Percentiles rank a stretch among this genome's conserved stretches.
Conservation (phyloP, 306 rosid species). For the Mimosa bimucronata region DNA sequence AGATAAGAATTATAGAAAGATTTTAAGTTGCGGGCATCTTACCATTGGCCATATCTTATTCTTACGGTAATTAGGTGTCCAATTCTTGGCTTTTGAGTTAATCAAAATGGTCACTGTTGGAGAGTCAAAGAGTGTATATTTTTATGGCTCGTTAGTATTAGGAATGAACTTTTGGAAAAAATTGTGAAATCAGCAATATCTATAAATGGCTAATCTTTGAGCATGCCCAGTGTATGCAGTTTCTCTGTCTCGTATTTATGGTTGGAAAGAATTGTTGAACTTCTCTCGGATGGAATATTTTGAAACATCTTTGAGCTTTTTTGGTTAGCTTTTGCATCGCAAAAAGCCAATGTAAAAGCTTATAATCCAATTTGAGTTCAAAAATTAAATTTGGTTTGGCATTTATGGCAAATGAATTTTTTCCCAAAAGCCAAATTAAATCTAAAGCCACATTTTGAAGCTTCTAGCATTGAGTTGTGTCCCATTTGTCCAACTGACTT, state of each 20-base stretch:
- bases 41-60: background rate
- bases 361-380: too few relatives aligned
- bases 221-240: background rate
- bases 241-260: background rate
- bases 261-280: background rate
- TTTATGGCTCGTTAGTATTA: background rate
- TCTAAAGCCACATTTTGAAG: too few relatives aligned
- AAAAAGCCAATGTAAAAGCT: too few relatives aligned
- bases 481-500: too few relatives aligned
- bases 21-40: background rate
- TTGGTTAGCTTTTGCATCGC: too few relatives aligned
- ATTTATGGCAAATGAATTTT: too few relatives aligned
- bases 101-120: background rate
- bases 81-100: background rate
- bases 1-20: background rate
- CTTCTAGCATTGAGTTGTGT: too few relatives aligned
- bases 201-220: background rate
- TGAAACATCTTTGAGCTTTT: background rate
- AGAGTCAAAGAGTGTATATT: background rate
- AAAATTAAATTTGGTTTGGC: too few relatives aligned
- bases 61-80: background rate
- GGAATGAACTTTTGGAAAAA: slow-evolving; percentile 4
- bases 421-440: too few relatives aligned
- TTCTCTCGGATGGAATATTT: background rate
- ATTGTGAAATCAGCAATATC: background rate